Percentiles rank a stretch among this genome's conserved stretches.
phyloP scores from a whole-genome alignment of 495 filamentous ascomycete species.

The Cercophora samala region DNA sequence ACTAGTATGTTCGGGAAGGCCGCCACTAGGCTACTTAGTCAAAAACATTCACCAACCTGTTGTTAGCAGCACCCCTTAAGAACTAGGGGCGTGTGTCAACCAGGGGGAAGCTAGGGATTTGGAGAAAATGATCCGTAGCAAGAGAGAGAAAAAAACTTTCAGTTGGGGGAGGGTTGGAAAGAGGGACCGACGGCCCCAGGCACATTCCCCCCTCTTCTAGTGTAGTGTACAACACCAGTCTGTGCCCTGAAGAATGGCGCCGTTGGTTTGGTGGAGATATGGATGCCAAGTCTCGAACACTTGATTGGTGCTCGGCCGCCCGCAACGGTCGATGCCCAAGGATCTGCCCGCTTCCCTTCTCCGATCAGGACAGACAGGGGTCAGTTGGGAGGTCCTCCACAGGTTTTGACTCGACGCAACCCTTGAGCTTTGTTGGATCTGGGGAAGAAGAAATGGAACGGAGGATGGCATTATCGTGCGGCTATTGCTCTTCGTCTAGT shows the following conservation, averaged over 20 bases:
- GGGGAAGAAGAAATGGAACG: slow-evolving; percentile 8
- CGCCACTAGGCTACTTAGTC: neutral
- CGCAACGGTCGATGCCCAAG: slow-evolving; percentile 20
- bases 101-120: slow-evolving; percentile 8
- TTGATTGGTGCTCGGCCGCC: slow-evolving; percentile 18
- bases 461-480: slow-evolving; percentile 6
- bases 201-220: slow-evolving; percentile 4
- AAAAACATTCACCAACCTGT: neutral
- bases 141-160: slow-evolving; percentile 8
- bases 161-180: slow-evolving; percentile 21
- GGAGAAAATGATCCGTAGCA: slow-evolving; percentile 12
- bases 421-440: slow-evolving; percentile 9
- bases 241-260: slow-evolving; percentile 9
- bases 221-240: neutral
- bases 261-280: slow-evolving; percentile 21
- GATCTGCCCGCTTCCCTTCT: slow-evolving; percentile 18
- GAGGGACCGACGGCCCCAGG: slow-evolving; percentile 34
- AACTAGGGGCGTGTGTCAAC: neutral
- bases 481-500: slow-evolving; percentile 11
- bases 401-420: slow-evolving; percentile 4
- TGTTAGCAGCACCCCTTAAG: neutral
- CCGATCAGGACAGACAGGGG: slow-evolving; percentile 27
- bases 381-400: slow-evolving; percentile 16
- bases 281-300: slow-evolving; percentile 6
- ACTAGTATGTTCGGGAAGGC: slow-evolving; percentile 6